These are phyloP conservation scores for Nemania bipapillata DNA, from an alignment of 2,329 filamentous ascomycete genomes.

Conservation along the genomic window DNA sequence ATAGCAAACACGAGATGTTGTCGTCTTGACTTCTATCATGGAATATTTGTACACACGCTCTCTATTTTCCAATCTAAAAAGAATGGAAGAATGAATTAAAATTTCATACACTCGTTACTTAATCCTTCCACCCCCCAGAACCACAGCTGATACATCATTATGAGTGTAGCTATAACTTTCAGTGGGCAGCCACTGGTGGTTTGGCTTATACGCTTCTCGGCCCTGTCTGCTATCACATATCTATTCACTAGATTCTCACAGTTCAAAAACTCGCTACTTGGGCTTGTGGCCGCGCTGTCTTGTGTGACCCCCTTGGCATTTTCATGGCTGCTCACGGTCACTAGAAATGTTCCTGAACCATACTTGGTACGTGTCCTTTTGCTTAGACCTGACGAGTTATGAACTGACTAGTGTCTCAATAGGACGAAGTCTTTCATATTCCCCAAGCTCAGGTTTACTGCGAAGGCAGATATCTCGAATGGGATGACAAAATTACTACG, in stretches of 20 bases:
- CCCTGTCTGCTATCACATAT: constrained; percentile 27
- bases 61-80: not conserved
- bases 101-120: not conserved
- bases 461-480: constrained; percentile 74
- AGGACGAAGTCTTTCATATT: constrained; percentile 91
- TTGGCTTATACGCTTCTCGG: constrained; percentile 30
- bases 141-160: constrained; percentile 16
- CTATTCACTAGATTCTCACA: constrained; percentile 12
- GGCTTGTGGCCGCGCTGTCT: constrained; percentile 6
- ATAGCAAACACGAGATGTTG: not conserved
- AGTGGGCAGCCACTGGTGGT: constrained; percentile 31
- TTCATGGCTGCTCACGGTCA: constrained; percentile 56
- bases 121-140: too few species aligned
- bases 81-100: not conserved
- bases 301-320: constrained; percentile 26
- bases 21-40: not conserved
- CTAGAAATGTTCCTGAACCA: constrained; percentile 60
- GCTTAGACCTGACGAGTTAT: not conserved
- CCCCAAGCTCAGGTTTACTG: constrained; percentile 93
- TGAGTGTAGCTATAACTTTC: constrained; percentile 27
- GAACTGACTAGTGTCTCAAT: constrained; percentile 14
- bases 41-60: not conserved
- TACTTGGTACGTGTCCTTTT: constrained; percentile 59
- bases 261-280: not conserved
- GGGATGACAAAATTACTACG: constrained; percentile 98